A percentile compares a stretch with the other conserved stretches of the same genome.
Evolutionary conservation across 2,329 filamentous ascomycete species (phyloP).

Genomic region (Elsinoe perseae): DNA sequence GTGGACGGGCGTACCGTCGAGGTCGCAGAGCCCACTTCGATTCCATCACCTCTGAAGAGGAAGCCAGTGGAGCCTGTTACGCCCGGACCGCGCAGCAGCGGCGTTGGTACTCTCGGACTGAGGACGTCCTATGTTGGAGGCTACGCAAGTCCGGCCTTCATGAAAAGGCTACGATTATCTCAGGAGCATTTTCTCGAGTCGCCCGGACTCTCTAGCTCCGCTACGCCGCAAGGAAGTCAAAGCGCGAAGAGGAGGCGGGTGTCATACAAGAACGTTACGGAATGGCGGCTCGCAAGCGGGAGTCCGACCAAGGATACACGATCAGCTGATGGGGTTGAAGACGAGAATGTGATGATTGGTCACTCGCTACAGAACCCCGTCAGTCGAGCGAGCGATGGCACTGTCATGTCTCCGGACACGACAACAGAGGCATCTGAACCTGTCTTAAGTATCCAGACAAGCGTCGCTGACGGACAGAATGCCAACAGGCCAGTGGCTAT

Average conservation of each 20-base stretch:
- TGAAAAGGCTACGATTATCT: constrained; percentile 62
- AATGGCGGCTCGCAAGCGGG: constrained; percentile 69
- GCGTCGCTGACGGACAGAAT: background rate
- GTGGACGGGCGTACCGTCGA: constrained; percentile 16
- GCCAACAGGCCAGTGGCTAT: background rate
- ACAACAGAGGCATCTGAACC: background rate
- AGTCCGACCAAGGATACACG: constrained; percentile 57
- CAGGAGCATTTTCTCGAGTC: constrained; percentile 60
- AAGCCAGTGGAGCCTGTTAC: constrained; percentile 16
- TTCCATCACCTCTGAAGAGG: constrained; percentile 14
- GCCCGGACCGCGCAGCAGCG: constrained; percentile 19
- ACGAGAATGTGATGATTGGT: constrained; percentile 15
- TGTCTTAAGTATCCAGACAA: background rate
- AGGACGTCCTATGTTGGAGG: constrained; percentile 33
- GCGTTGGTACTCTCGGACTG: constrained; percentile 12
- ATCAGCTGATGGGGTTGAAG: background rate
- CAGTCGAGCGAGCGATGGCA: background rate
- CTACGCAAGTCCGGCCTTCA: constrained; percentile 72
- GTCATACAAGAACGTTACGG: constrained; percentile 55
- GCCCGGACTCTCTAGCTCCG: constrained; percentile 56
- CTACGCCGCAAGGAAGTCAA: constrained; percentile 53
- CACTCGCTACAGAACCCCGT: background rate
- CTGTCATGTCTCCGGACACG: background rate
- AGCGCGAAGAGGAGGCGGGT: constrained; percentile 65
- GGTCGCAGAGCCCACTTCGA: constrained; percentile 20